Percentiles rank a stretch among this genome's conserved stretches.
These are phyloP conservation scores for Millerago galiae DNA, from an alignment of 805 yeast genomes.

Conservation along the genomic window DNA sequence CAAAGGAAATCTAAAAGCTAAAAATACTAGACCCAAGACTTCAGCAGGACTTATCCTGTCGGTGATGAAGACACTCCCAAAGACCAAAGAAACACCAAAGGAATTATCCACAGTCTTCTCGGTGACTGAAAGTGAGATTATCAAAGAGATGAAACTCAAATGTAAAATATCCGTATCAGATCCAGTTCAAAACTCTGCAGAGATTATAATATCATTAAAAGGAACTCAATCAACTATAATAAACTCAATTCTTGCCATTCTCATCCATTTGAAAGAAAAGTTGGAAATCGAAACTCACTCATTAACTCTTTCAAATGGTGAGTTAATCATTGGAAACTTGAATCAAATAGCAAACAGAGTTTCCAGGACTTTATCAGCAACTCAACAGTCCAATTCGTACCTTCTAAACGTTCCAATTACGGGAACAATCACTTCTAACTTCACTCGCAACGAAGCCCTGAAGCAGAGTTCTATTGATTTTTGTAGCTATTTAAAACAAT, in stretches of 20 bases:
- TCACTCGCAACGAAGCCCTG: conserved; percentile 6
- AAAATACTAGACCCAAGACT: not conserved
- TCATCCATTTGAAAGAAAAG: not conserved
- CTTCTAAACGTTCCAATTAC: not conserved
- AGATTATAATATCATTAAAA: conserved; percentile 2
- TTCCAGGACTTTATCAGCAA: not conserved
- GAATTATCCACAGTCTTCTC: not conserved
- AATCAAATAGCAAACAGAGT: not conserved
- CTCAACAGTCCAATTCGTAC: not conserved
- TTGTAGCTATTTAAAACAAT: not conserved
- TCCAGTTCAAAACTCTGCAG: conserved; percentile 4
- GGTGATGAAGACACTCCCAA: not conserved
- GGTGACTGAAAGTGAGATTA: conserved; percentile 1
- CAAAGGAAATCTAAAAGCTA: not conserved
- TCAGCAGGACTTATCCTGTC: not conserved
- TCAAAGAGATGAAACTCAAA: not conserved
- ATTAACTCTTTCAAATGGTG: not conserved
- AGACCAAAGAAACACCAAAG: not conserved
- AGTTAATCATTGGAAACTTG: not conserved
- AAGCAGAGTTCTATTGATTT: not conserved
- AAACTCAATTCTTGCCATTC: not conserved
- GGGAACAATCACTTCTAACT: not conserved
- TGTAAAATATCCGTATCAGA: not conserved
- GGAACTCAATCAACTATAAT: conserved; percentile 1
- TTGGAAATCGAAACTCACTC: not conserved